Percentiles rank a stretch among this genome's conserved stretches.
Conservation (phyloP, 1,139 yeast species). For the Yamadazyma oceani region DNA sequence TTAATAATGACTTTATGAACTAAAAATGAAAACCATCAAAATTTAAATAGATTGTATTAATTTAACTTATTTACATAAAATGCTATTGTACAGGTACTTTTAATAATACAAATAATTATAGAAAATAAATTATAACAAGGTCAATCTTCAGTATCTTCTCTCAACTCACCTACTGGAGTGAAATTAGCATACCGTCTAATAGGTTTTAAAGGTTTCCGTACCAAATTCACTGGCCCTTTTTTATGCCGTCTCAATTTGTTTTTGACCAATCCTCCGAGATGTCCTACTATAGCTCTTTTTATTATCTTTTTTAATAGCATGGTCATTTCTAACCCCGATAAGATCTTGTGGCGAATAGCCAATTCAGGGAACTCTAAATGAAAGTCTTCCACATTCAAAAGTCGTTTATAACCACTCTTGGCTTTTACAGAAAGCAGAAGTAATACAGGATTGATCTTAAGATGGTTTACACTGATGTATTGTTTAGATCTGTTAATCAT, state of each 20-base stretch:
- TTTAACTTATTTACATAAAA: neutral
- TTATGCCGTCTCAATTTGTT: conserved; percentile 47
- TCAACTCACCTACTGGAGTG: conserved; percentile 18
- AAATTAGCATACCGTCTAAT: conserved; percentile 28
- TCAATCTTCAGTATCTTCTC: conserved; percentile 5
- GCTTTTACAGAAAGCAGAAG: conserved; percentile 61
- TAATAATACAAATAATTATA: conserved; percentile 1
- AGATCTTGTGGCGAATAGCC: conserved; percentile 44
- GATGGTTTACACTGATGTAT: conserved; percentile 53
- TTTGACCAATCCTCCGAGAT: conserved; percentile 56
- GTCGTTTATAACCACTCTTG: conserved; percentile 50
- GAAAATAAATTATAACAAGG: neutral
- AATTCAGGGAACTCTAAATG: conserved; percentile 55
- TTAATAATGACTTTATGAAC: conserved; percentile 4
- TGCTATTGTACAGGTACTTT: neutral
- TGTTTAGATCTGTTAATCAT: conserved; percentile 63
- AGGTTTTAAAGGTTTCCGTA: conserved; percentile 23
- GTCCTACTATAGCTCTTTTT: conserved; percentile 53
- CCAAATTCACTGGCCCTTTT: conserved; percentile 6
- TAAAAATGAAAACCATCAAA: no score
- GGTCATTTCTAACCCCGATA: conserved; percentile 57
- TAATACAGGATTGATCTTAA: conserved; percentile 46
- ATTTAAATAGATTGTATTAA: no score
- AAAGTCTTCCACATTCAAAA: conserved; percentile 63
- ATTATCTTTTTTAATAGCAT: conserved; percentile 51